Evolutionary conservation across 2,329 filamentous ascomycete species (phyloP).

Genomic region (Pseudocercospora eumusae): DNA sequence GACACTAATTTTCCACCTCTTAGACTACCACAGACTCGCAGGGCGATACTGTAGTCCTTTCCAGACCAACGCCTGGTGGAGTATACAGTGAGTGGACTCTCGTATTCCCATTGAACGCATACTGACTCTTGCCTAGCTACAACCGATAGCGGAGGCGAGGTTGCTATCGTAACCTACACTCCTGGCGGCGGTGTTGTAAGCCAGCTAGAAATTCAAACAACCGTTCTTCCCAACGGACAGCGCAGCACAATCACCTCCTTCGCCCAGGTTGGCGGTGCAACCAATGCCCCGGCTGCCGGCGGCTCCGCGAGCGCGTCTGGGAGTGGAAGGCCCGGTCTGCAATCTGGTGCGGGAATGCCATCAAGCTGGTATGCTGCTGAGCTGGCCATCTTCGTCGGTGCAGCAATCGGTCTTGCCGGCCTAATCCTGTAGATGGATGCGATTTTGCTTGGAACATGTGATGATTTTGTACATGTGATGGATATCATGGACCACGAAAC

Average conservation of each 20-base stretch:
- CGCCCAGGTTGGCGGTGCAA: conserved; percentile 43
- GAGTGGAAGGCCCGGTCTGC: conserved; percentile 40
- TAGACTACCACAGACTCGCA: conserved; percentile 43
- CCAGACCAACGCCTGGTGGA: conserved; percentile 21
- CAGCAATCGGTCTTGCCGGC: conserved; percentile 39
- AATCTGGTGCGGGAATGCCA: conserved; percentile 41
- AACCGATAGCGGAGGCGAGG: conserved; percentile 45
- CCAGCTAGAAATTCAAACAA: conserved; percentile 43
- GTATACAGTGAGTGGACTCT: neutral
- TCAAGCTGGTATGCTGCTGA: conserved; percentile 34
- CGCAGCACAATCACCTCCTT: conserved; percentile 48
- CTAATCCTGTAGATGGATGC: conserved; percentile 35
- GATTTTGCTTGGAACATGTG: neutral
- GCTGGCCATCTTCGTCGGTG: conserved; percentile 39
- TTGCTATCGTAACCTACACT: conserved; percentile 51
- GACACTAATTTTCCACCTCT: neutral
- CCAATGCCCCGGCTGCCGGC: conserved; percentile 22
- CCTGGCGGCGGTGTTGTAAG: conserved; percentile 46
- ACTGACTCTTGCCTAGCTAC: conserved; percentile 34
- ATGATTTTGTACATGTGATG: conserved; percentile 14
- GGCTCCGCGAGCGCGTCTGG: conserved; percentile 9
- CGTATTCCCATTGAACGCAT: no score
- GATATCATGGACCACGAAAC: conserved; percentile 3
- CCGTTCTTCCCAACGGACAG: conserved; percentile 39
- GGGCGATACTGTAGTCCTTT: conserved; percentile 43